Evolutionary conservation across 805 yeast genomes (phyloP).

Genomic region (Candida methanosorbosa): DNA sequence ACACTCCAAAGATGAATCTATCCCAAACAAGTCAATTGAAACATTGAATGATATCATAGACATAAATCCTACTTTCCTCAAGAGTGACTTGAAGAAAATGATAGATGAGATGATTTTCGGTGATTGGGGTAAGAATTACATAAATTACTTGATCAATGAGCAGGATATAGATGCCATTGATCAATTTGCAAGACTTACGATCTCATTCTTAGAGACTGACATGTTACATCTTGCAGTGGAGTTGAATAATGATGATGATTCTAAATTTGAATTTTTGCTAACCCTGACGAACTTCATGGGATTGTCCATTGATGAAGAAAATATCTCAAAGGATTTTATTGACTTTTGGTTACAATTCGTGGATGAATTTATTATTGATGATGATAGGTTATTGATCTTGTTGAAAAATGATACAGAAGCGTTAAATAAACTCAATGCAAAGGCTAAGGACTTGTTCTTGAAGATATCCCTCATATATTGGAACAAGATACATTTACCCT

Average conservation of each 20-base stretch:
- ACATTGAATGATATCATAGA: constrained; percentile 38
- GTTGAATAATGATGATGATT: constrained; percentile 27
- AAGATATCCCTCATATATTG: constrained; percentile 58
- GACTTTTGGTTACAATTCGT: constrained; percentile 65
- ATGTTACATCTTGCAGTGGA: constrained; percentile 31
- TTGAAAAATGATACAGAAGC: constrained; percentile 26
- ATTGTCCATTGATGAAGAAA: constrained; percentile 51
- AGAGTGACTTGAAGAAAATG: constrained; percentile 19
- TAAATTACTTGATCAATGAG: constrained; percentile 20
- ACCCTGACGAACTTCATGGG: constrained; percentile 50
- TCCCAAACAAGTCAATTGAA: constrained; percentile 17
- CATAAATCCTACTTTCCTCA: constrained; percentile 33
- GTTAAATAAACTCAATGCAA: constrained; percentile 17
- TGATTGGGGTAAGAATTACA: constrained; percentile 35
- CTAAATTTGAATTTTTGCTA: constrained; percentile 39
- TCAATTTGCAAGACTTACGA: constrained; percentile 35
- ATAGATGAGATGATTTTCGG: constrained; percentile 30
- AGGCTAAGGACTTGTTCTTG: constrained; percentile 33
- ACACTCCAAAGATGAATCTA: neutral
- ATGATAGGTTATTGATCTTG: constrained; percentile 23
- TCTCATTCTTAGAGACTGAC: constrained; percentile 39
- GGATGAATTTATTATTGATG: constrained; percentile 45
- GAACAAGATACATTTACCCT: constrained; percentile 48
- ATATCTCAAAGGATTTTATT: constrained; percentile 43
- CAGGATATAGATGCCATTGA: constrained; percentile 29